Base-by-base conservation (phyloP, 805 yeast genomes). In the Nakazawaea sp. region DNA sequence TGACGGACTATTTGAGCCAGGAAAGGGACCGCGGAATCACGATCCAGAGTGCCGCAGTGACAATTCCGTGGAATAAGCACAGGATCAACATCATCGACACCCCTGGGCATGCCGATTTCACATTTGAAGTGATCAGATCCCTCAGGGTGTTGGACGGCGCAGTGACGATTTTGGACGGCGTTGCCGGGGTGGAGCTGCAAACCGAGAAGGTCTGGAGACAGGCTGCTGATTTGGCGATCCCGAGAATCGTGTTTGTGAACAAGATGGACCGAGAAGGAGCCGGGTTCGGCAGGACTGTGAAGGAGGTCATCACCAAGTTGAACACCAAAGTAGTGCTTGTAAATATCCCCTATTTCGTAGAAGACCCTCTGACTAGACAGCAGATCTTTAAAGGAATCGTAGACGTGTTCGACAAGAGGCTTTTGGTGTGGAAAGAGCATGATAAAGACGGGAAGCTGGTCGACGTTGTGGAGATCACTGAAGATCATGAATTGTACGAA, bases 261-360 rank as follows among this genome's bases (percentile, higher is more conserved):
- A 92, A 92, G 57, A 89, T 92, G 97, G 98, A 92, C 60, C 70
- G 97, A 42, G 82, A 79, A 12, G 98, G 98, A 16, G 96, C 97
- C 1, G 96, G 97, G 0, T 92, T 78, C 54, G 80, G 95, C 44
- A 66, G 96, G 40, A 86, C 97, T 0, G 94, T 87, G 5, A 78
- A 77, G 46, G 97, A 90, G 47, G 71, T 92, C 18, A 81, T 87
- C 11, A 59, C 77, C 16, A 83, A 84, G 50, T 62, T 92, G 41
- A 76, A 76, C 13, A 85, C 95, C 0, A 68, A 81, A 27, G 87
- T 81, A 2, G 82, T 79, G 0, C 55, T 88, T 24, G 66, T 85
- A n/a, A 88, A 81, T 43, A 60, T 84, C 8, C 98, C 98, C 0
- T 71, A 75, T 45, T 88, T 84, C 50, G 68, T 56, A 6, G 59